phyloP scores from a whole-genome alignment of 75 land plant genomes.

The Sequoia sempervirens region DNA sequence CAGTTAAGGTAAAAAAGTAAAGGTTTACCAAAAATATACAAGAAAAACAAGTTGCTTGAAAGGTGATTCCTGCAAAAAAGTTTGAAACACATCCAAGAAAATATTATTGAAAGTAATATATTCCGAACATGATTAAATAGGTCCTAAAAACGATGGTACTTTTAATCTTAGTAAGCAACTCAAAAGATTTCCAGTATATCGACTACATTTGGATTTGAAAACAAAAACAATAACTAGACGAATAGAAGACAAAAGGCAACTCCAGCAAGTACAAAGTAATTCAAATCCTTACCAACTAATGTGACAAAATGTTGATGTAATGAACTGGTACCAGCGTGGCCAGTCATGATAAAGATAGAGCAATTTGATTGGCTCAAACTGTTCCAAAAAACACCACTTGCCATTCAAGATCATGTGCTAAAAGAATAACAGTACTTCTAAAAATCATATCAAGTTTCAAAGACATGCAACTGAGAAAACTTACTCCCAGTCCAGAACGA shows the following conservation, averaged over 20 bases:
- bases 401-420: background rate
- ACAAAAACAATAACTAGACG: background rate
- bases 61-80: slow-evolving; percentile 82
- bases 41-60: slow-evolving; percentile 94
- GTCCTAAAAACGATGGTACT: background rate
- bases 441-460: background rate
- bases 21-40: slow-evolving; percentile 91
- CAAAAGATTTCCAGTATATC: background rate
- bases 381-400: slow-evolving; percentile 8
- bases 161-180: background rate
- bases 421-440: background rate
- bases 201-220: background rate
- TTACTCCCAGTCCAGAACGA: background rate
- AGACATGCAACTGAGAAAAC: background rate
- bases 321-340: slow-evolving; percentile 95
- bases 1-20: slow-evolving; percentile 5
- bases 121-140: background rate
- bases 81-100: background rate
- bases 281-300: slow-evolving; percentile 67
- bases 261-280: background rate
- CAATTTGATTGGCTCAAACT: slow-evolving; percentile 51
- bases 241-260: slow-evolving; percentile 1
- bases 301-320: slow-evolving; percentile 91
- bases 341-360: slow-evolving; percentile 75
- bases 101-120: background rate